Conservation (phyloP, 441 rosid species). For the Bruguiera hainesii region DNA sequence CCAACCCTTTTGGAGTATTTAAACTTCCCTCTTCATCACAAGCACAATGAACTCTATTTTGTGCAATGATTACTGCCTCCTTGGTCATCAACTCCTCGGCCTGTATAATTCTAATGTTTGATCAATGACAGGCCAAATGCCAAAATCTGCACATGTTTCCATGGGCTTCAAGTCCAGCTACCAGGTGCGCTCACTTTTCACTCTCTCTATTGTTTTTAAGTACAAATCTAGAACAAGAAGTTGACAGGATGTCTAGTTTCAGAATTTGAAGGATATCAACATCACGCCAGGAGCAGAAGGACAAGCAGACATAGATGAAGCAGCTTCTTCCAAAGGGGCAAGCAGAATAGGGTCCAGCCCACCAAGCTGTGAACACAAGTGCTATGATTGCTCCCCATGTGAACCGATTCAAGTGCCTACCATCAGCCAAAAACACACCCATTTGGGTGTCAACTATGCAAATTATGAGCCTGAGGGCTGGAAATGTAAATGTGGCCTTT, state of each 20-base stretch:
- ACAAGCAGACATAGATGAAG: not conserved
- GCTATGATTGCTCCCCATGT: slow-evolving; percentile 65
- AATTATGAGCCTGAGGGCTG: slow-evolving; percentile 73
- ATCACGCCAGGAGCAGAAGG: slow-evolving; percentile 6
- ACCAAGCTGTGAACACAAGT: slow-evolving; percentile 64
- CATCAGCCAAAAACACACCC: slow-evolving; percentile 26
- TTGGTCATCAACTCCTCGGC: too few relatives aligned
- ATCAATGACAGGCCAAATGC: slow-evolving; percentile 23
- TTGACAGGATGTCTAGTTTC: not conserved
- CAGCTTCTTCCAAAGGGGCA: slow-evolving; percentile 17
- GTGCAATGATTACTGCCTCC: slow-evolving; percentile 11
- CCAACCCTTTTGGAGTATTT: not conserved
- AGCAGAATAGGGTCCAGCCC: slow-evolving; percentile 62
- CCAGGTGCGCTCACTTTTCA: slow-evolving; percentile 10
- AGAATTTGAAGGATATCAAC: slow-evolving; percentile 12
- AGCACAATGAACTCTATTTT: not conserved
- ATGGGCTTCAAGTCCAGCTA: not conserved
- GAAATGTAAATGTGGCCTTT: slow-evolving; percentile 75
- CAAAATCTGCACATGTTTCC: slow-evolving; percentile 15
- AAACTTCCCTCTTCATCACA: not conserved
- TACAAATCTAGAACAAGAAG: not conserved
- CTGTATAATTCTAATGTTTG: slow-evolving; percentile 1
- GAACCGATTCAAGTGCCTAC: slow-evolving; percentile 64
- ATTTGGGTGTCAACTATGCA: slow-evolving; percentile 42
- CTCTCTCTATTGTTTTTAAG: not conserved